Evolutionary conservation across 352 stramenopile species (phyloP).

Genomic region (Pilasporangium apinafurcum): DNA sequence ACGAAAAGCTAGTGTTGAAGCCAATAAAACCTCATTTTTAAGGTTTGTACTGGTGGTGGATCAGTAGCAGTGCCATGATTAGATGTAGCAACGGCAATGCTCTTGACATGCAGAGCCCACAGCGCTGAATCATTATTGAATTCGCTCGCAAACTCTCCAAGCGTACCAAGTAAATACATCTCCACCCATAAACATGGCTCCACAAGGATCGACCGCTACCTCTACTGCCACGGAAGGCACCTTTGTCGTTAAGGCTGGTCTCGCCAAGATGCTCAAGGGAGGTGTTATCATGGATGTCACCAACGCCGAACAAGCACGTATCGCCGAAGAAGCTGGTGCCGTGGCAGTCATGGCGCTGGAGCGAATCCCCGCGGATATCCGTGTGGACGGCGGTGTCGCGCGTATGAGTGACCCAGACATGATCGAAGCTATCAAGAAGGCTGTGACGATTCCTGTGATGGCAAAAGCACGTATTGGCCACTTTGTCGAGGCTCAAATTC

Average conservation of each 20-base stretch:
- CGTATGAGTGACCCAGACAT: conserved; percentile 97
- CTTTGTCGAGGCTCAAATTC: conserved; percentile 98
- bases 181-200: conserved; percentile 18
- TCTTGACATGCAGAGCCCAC: too few relatives aligned
- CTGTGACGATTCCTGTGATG: conserved; percentile 99
- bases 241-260: conserved; percentile 92
- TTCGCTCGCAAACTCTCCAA: too few relatives aligned
- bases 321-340: conserved; percentile 95
- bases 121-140: too few relatives aligned
- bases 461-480: conserved; percentile 98
- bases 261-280: conserved; percentile 98
- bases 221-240: conserved; percentile 59
- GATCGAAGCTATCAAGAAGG: conserved; percentile 98
- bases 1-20: too few relatives aligned
- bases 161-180: too few relatives aligned
- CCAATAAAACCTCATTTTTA: conserved; percentile 10
- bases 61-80: background rate
- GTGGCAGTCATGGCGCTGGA: conserved; percentile 98
- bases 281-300: conserved; percentile 97
- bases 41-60: conserved; percentile 3
- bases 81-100: too few relatives aligned
- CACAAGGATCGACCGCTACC: conserved; percentile 12
- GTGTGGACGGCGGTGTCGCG: conserved; percentile 93
- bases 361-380: conserved; percentile 97
- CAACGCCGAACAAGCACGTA: conserved; percentile 91